Evolutionary conservation across 352 stramenopile species (phyloP).

Genomic region (Globisporangium apiculatum): DNA sequence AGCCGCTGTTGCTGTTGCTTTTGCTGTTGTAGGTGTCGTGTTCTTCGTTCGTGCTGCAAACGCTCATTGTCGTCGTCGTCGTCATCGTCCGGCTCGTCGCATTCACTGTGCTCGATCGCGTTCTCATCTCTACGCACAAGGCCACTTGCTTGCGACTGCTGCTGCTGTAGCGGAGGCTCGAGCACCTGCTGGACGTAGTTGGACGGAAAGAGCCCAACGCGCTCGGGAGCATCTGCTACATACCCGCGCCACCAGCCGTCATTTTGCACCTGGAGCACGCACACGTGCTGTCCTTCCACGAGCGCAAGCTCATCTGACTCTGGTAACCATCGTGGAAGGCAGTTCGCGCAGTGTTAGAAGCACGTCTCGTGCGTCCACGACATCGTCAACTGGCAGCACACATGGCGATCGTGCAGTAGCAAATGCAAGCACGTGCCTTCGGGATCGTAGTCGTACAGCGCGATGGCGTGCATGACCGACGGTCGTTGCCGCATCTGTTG

Average conservation of each 20-base stretch:
- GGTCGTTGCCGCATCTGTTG: conserved; percentile 1
- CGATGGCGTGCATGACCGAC: conserved; percentile 32
- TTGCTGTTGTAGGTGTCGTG: conserved; percentile 4
- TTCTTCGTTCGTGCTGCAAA: conserved; percentile 1
- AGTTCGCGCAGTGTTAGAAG: not conserved
- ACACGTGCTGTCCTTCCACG: conserved; percentile 31
- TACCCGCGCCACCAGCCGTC: conserved; percentile 63
- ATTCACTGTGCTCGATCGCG: not conserved
- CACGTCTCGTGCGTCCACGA: not conserved
- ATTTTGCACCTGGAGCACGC: conserved; percentile 42
- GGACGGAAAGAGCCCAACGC: conserved; percentile 47
- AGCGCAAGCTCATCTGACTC: conserved; percentile 54
- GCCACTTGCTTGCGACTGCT: not conserved
- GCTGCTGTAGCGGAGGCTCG: not conserved
- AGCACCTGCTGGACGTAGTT: conserved; percentile 48
- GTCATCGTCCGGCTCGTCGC: not conserved
- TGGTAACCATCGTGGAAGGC: conserved; percentile 6
- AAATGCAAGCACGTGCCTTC: conserved; percentile 27
- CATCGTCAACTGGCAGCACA: not conserved
- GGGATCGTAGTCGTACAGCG: conserved; percentile 58
- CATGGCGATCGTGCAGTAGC: not conserved
- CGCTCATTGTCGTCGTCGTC: not conserved
- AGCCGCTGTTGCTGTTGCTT: no score
- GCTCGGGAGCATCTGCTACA: conserved; percentile 17
- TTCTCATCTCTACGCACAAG: not conserved